Conservation (phyloP, 306 rosid species). For the Rosa persica region DNA sequence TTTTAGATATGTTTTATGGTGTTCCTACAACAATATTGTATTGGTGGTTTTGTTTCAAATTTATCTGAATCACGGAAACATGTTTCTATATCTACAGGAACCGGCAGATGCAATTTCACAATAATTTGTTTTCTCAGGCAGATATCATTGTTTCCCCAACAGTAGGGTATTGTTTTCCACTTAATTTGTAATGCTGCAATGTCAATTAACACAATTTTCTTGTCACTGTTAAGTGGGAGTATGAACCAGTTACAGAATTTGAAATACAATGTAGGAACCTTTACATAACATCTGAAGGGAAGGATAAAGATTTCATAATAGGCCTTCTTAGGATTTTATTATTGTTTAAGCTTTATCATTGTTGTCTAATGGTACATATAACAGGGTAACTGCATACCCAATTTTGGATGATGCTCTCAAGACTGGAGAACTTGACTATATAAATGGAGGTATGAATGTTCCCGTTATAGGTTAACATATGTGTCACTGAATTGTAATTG, state of each 20-base stretch:
- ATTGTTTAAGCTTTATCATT: neutral
- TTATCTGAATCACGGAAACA: neutral
- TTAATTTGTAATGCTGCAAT: neutral
- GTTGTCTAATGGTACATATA: neutral
- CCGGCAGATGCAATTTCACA: constrained; percentile 81
- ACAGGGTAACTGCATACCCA: constrained; percentile 90
- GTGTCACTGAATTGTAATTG: neutral
- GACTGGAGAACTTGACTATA: constrained; percentile 95
- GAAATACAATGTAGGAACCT: neutral
- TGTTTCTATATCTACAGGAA: constrained; percentile 51
- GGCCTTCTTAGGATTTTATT: neutral
- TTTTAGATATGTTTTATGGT: neutral
- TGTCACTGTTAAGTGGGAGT: neutral
- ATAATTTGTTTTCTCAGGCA: constrained; percentile 62
- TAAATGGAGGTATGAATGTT: constrained; percentile 74
- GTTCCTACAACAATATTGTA: neutral
- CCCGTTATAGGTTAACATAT: neutral
- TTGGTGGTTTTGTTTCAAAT: neutral
- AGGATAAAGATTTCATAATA: neutral
- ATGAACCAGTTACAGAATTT: neutral
- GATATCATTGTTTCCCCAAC: constrained; percentile 86
- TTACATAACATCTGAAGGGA: neutral
- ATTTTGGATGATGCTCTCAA: constrained; percentile 70
- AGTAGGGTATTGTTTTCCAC: constrained; percentile 8
- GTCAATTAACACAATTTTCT: neutral